Base-by-base conservation (phyloP, 2,329 filamentous ascomycete species). In the Torrubiellomyces zombiae region DNA sequence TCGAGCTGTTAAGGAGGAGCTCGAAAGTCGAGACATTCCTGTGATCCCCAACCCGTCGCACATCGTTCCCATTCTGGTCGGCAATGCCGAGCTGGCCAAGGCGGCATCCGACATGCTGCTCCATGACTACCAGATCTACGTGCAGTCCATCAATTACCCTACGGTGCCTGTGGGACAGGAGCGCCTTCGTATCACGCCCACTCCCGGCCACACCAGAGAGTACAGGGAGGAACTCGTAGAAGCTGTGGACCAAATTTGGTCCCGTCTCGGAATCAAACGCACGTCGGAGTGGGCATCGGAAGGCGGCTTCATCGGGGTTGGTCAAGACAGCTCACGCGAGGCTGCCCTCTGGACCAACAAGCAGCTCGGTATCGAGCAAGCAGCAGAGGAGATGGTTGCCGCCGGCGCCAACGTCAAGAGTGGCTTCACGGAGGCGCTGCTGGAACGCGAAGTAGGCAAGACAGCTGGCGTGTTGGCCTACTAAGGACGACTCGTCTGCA, bases 131-230 rank as follows among this genome's bases (percentile, higher is more conserved):
- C 70, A 74, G 32, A 94, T 98, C 47, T 98, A 98, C 48, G 89
- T 98, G 14, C 89, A 98, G 56, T 83, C 82, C 28, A 95, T 98
- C 66, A 98, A 98, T 59, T 95, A 95, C 55, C 89, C 89, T 3
- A 98, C 89, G 25, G 89, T 98, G 3, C 89, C 89, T 3, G 82
- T 92, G 6, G 89, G 89, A n/a, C 85, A 98, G 59, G 89, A 98
- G 55, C 75, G 89, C 30, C 75, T 98, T 28, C 78, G 89, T 37
- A 82, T 98, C 50, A 98, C 89, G 2, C 89, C 89, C 0, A 98
- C 89, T 1, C 89, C 89, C 0, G 89, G 89, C 21, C 89, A 98
- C 50, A 71, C 69, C 28, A 77, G 77, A 53, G 70, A 80, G 38
- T 82, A 79, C 55, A 81, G 83, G 33, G 77, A 91, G 36, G 72